Base-by-base conservation (phyloP, 345 rosid species). In the Adansonia digitata region DNA sequence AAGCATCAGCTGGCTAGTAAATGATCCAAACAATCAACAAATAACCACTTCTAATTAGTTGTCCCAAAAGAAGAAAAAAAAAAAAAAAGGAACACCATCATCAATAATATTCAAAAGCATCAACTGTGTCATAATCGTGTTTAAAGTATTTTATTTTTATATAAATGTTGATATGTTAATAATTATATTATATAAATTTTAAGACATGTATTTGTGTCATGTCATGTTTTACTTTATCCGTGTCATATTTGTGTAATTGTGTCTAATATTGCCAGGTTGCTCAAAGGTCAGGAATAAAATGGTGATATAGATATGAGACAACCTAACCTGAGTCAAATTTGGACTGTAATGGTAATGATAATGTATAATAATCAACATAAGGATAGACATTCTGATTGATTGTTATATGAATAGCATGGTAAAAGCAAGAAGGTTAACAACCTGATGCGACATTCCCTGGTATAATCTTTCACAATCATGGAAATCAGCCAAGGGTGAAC, bases 401-500 rank as follows among this genome's bases (percentile, higher is more conserved):
- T 72, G 49, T 17, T 40, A 59, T 72, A 24, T 7, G 2, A 39
- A 24, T 26, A 31, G 37, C 17, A 27, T 15, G 43, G 29, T 11
- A 56, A 53, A 18, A 22, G n/a, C n/a, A 49, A 76, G 69, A 48
- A 59, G 72, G 22, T 31, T 43, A 66, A 91, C 97, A 73, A 93
- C 99, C 99, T 88, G 86, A 79, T 51, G 69, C 46, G 87, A 75
- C 49, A 73, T 78, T 71, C 84, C 85, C 43, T 86, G 88, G 72
- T 82, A 86, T 69, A 83, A 77, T 81, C 97, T 87, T 88, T 95
- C 98, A 70, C 67, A 78, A 57, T 80, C 71, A 77, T 95, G 99
- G 83, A 93, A 95, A 88, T 81, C 88, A 61, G 89, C 84, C 83
- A 93, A 66, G 61, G 98, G 98, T 51, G 97, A 89, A 79, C 82